Conservation (phyloP, 805 yeast species). For the Candida awuae region DNA sequence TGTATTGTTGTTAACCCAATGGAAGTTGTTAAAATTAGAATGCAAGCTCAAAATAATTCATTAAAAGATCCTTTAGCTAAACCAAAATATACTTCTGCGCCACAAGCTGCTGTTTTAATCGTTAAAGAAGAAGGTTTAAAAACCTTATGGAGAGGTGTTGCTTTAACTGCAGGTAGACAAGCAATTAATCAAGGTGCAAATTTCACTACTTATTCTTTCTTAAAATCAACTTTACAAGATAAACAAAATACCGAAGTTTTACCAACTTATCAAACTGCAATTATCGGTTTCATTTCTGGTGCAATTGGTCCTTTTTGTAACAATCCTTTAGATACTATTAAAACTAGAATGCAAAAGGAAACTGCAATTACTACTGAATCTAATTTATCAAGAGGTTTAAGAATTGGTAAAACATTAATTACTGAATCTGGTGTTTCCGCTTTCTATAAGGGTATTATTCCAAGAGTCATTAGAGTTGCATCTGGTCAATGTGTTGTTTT, state of each 20-base stretch:
- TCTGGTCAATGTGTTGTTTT: slow-evolving; percentile 99
- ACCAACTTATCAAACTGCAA: slow-evolving; percentile 92
- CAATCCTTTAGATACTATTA: slow-evolving; percentile 95
- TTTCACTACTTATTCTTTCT: slow-evolving; percentile 86
- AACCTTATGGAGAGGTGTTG: slow-evolving; percentile 88
- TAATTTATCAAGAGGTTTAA: slow-evolving; percentile 67
- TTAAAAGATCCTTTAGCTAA: slow-evolving; percentile 68
- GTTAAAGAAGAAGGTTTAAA: slow-evolving; percentile 85
- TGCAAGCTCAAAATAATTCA: slow-evolving; percentile 94
- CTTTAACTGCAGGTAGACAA: slow-evolving; percentile 94
- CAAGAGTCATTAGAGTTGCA: slow-evolving; percentile 98
- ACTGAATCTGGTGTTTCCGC: slow-evolving; percentile 86
- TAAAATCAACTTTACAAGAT: slow-evolving; percentile 62
- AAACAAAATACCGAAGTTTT: slow-evolving; percentile 49
- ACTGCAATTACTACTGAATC: slow-evolving; percentile 54
- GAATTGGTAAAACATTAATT: slow-evolving; percentile 74
- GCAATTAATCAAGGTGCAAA: slow-evolving; percentile 98
- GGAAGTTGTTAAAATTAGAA: slow-evolving; percentile 93
- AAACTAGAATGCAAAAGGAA: slow-evolving; percentile 93
- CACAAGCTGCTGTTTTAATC: slow-evolving; percentile 79
- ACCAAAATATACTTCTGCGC: slow-evolving; percentile 87
- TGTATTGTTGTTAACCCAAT: slow-evolving; percentile 91
- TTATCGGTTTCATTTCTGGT: slow-evolving; percentile 86
- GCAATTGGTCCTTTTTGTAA: slow-evolving; percentile 97
- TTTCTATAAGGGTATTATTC: slow-evolving; percentile 94